Evolutionary conservation across 1,284 basidiomycete species (phyloP).

Genomic region (Ustilago vetiveriae): DNA sequence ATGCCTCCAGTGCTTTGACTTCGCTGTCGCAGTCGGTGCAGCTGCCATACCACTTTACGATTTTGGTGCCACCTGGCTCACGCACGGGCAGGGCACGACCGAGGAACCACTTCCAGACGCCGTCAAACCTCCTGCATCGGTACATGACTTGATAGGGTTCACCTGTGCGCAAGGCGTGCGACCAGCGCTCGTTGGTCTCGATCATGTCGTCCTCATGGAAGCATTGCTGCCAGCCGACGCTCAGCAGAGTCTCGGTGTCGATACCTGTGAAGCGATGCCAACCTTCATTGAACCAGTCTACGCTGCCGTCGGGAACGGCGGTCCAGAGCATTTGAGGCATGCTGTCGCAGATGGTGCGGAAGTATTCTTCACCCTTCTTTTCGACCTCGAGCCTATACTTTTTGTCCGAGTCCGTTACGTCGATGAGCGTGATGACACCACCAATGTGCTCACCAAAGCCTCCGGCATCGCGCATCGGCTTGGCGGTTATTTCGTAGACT

Average conservation of each 20-base stretch:
- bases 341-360: constrained; percentile 57
- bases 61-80: constrained; percentile 52
- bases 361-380: constrained; percentile 56
- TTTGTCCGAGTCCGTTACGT: constrained; percentile 47
- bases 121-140: constrained; percentile 60
- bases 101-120: constrained; percentile 63
- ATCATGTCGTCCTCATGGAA: constrained; percentile 68
- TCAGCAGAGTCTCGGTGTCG: constrained; percentile 50
- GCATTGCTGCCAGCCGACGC: constrained; percentile 65
- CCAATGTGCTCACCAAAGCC: constrained; percentile 62
- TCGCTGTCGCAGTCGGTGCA: constrained; percentile 63
- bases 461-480: constrained; percentile 53
- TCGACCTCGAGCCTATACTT: constrained; percentile 36
- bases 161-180: constrained; percentile 66
- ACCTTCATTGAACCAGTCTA: constrained; percentile 58
- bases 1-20: constrained; percentile 59
- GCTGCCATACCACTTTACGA: constrained; percentile 66
- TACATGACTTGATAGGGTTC: constrained; percentile 67
- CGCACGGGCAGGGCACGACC: constrained; percentile 63
- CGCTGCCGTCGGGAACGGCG: constrained; percentile 61
- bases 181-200: constrained; percentile 58
- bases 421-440: constrained; percentile 51
- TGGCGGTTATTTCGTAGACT: constrained; percentile 51
- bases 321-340: constrained; percentile 67
- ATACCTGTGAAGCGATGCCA: constrained; percentile 67